Conservation (phyloP, 1,139 yeast species). For the Hyphopichia wangnamkhiaoensis region DNA sequence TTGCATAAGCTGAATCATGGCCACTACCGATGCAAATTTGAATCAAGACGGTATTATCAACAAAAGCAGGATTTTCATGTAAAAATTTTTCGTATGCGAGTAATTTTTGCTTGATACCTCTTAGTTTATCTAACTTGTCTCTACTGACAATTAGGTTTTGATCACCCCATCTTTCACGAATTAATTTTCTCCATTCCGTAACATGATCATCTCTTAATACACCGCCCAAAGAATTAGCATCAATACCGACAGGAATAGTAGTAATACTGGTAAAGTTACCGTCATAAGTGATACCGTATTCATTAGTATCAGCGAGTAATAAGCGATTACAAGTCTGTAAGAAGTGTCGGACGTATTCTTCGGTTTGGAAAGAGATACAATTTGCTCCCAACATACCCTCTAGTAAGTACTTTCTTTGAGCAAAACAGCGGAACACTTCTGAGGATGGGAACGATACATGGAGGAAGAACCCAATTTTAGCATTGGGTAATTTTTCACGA, state of each 20-base stretch:
- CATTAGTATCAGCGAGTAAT: conserved; percentile 77
- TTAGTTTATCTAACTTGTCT: conserved; percentile 82
- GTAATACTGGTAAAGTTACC: conserved; percentile 69
- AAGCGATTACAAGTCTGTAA: conserved; percentile 86
- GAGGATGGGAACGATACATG: conserved; percentile 96
- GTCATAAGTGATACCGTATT: conserved; percentile 69
- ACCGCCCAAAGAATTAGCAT: conserved; percentile 59
- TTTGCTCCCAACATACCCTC: conserved; percentile 90
- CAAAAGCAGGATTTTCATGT: conserved; percentile 65
- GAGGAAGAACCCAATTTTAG: conserved; percentile 86
- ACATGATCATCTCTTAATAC: conserved; percentile 55
- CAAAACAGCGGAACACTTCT: conserved; percentile 92
- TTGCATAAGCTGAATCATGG: conserved; percentile 59
- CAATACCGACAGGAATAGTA: conserved; percentile 85
- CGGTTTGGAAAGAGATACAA: conserved; percentile 84
- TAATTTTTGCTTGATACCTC: conserved; percentile 87
- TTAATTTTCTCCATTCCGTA: conserved; percentile 64
- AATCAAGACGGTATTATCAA: conserved; percentile 70
- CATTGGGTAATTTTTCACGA: conserved; percentile 72
- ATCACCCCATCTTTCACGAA: conserved; percentile 75
- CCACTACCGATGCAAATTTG: conserved; percentile 74
- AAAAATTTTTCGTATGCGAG: conserved; percentile 84
- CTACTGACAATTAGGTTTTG: conserved; percentile 78
- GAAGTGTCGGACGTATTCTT: conserved; percentile 92
- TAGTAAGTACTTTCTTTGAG: conserved; percentile 76